Conservation (phyloP, 2,329 filamentous ascomycete species). For the Hypoxylon sp. region DNA sequence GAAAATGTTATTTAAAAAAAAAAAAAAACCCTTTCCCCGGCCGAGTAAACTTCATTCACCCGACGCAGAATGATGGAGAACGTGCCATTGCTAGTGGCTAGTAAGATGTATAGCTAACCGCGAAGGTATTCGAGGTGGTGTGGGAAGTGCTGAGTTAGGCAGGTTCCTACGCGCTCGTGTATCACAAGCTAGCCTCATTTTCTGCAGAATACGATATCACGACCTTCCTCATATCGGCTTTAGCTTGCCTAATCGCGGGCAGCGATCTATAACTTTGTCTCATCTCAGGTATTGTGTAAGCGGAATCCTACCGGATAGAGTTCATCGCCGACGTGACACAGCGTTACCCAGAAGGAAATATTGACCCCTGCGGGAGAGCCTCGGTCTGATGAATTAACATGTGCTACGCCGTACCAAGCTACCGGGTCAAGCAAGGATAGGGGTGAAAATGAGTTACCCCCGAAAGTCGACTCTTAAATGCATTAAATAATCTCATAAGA, state of each 20-base stretch:
- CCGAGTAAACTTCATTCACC: too few relatives aligned
- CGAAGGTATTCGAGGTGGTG: too few relatives aligned
- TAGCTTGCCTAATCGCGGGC: not conserved
- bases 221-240: not conserved
- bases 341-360: not conserved
- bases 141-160: too few relatives aligned
- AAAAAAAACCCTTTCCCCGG: too few relatives aligned
- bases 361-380: not conserved
- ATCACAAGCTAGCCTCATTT: not conserved
- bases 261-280: not conserved
- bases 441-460: not conserved
- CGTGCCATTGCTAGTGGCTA: too few relatives aligned
- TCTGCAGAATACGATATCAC: too few relatives aligned
- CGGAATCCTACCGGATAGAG: not conserved
- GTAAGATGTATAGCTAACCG: too few relatives aligned
- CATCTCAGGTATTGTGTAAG: not conserved
- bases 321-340: not conserved
- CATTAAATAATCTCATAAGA: too few relatives aligned
- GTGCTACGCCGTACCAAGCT: slow-evolving; percentile 12
- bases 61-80: too few relatives aligned
- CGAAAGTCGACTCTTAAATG: too few relatives aligned
- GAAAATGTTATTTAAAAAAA: too few relatives aligned
- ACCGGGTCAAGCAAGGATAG: slow-evolving; percentile 4
- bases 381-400: slow-evolving; percentile 7
- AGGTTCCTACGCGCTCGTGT: too few relatives aligned